Conservation (phyloP, 2,329 filamentous ascomycete species). For the Penicillium vulpinum region DNA sequence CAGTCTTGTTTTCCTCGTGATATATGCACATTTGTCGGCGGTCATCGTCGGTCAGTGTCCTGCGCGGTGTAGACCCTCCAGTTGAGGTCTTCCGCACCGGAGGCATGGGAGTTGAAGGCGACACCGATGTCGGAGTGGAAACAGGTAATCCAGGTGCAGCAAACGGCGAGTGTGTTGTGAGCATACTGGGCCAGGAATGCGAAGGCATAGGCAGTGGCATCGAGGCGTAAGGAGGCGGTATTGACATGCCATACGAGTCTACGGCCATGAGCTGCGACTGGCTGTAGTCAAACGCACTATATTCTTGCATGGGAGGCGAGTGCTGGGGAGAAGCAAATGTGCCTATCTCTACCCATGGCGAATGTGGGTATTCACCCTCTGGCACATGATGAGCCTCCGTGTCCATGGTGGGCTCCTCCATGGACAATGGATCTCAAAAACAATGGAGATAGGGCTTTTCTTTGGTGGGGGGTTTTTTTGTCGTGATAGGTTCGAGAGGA, state of each 20-base stretch:
- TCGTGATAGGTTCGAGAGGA: slow-evolving; percentile 3
- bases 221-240: slow-evolving; percentile 56
- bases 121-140: slow-evolving; percentile 54
- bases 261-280: slow-evolving; percentile 62
- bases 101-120: slow-evolving; percentile 50
- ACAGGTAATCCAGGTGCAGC: slow-evolving; percentile 60
- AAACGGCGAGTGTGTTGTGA: slow-evolving; percentile 69
- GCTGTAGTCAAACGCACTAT: slow-evolving; percentile 63
- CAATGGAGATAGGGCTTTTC: background rate
- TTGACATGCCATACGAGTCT: slow-evolving; percentile 57
- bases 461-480: background rate
- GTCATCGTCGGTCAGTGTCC: slow-evolving; percentile 88
- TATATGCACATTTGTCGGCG: slow-evolving; percentile 92
- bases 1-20: slow-evolving; percentile 82
- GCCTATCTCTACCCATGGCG: slow-evolving; percentile 49
- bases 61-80: slow-evolving; percentile 65
- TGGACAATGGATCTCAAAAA: slow-evolving; percentile 30
- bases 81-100: slow-evolving; percentile 42
- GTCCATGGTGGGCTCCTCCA: slow-evolving; percentile 50
- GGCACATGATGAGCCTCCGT: slow-evolving; percentile 46
- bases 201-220: slow-evolving; percentile 72
- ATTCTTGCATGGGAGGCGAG: slow-evolving; percentile 70
- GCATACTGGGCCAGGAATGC: slow-evolving; percentile 75
- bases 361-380: slow-evolving; percentile 46
- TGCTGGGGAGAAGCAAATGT: slow-evolving; percentile 59